Evolutionary conservation across 805 yeast species (phyloP).

Genomic region (Candida boidinii): DNA sequence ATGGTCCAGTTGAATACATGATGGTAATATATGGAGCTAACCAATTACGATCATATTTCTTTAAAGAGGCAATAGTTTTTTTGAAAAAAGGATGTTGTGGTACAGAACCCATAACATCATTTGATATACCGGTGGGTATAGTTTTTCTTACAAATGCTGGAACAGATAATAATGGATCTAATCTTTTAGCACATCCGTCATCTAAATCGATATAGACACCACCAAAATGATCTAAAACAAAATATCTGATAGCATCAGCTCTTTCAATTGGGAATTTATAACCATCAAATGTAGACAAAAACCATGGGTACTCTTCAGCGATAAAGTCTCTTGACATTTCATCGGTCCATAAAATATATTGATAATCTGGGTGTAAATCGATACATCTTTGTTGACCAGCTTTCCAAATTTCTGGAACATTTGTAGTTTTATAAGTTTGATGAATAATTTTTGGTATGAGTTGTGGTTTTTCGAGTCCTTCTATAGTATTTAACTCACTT

Average conservation of each 20-base stretch:
- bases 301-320: constrained; percentile 78
- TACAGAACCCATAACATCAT: constrained; percentile 86
- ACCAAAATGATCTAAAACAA: constrained; percentile 74
- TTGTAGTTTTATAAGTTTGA: constrained; percentile 78
- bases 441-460: constrained; percentile 86
- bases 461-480: constrained; percentile 35
- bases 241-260: constrained; percentile 87
- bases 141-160: constrained; percentile 88
- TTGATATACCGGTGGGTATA: constrained; percentile 83
- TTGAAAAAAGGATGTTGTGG: constrained; percentile 82
- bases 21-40: constrained; percentile 82
- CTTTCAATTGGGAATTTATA: constrained; percentile 79
- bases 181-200: constrained; percentile 71
- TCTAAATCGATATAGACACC: constrained; percentile 88
- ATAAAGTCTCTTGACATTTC: constrained; percentile 73
- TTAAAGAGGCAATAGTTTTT: constrained; percentile 56
- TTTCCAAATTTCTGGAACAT: constrained; percentile 76
- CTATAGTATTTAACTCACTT: constrained; percentile 49
- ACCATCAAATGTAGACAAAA: constrained; percentile 64
- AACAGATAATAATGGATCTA: constrained; percentile 73
- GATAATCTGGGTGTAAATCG: constrained; percentile 79
- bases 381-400: constrained; percentile 70
- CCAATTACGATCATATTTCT: constrained; percentile 65
- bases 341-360: constrained; percentile 88
- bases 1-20: constrained; percentile 90